Percentiles rank a stretch among this genome's conserved stretches.
phyloP scores from a whole-genome alignment of 2,329 filamentous ascomycete genomes.

The Teratosphaeria zuluensis region DNA sequence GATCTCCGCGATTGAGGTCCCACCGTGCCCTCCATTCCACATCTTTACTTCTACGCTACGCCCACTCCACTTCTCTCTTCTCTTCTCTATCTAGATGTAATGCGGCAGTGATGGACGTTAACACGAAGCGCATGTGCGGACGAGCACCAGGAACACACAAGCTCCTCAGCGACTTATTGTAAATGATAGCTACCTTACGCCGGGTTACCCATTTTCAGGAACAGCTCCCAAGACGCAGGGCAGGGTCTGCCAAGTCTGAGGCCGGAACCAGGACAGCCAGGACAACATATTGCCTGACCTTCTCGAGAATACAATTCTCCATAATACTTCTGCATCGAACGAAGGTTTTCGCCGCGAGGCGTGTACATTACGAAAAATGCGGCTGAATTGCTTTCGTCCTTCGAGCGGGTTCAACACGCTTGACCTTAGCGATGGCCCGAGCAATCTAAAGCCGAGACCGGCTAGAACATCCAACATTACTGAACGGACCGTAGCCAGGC shows the following conservation, averaged over 20 bases:
- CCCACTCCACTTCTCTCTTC: background rate
- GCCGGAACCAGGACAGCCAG: background rate
- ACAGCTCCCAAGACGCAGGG: background rate
- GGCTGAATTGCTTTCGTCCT: slow-evolving; percentile 20
- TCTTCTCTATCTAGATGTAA: background rate
- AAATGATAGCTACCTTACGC: background rate
- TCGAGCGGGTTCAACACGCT: slow-evolving; percentile 6
- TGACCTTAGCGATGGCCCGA: slow-evolving; percentile 5
- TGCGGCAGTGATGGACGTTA: slow-evolving; percentile 10
- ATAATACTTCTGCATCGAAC: background rate
- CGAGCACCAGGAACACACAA: slow-evolving; percentile 16
- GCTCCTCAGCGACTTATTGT: slow-evolving; percentile 8
- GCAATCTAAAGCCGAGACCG: background rate
- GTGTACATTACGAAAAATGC: slow-evolving; percentile 13
- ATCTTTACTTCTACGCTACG: background rate
- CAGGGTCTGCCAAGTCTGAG: background rate
- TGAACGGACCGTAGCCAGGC: background rate
- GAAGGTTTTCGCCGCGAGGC: background rate
- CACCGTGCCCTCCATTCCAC: background rate
- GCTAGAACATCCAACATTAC: background rate
- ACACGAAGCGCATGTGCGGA: slow-evolving; percentile 18
- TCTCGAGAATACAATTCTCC: background rate
- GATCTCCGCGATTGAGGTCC: background rate
- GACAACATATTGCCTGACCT: background rate
- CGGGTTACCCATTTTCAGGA: background rate